Evolutionary conservation across 2,329 filamentous ascomycete genomes (phyloP), one percentile per base, ranked within the genome.

Genomic region (Thyridium curvatum): DNA sequence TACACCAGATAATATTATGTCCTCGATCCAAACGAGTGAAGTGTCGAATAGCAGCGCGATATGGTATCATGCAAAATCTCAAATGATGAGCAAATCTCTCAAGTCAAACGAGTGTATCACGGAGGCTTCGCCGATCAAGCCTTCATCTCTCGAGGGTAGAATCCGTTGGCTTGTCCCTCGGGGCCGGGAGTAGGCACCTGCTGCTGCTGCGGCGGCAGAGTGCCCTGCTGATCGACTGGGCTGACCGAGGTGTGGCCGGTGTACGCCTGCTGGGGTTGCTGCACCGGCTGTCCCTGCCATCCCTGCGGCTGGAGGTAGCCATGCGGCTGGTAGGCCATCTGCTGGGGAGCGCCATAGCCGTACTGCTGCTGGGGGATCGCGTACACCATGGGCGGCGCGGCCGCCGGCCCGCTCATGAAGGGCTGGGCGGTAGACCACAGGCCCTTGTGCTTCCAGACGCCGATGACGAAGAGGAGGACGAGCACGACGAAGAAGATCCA

Each of bases 351-450:
- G 9, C 30, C 18, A 21, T 37, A 18, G 2, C 10, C 21, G 13
- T 29, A 6, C 12, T 30, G 14, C 16, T 18, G 33, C 18, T 21
- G 8, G 8, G 33, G 37, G 21, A 26, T 26, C 6, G 21, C 21
- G 4, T 32, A 26, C 18, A 26, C 18, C 18, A 30, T 35, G 13
- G 32, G 30, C 9, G 36, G 17, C 17, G 32, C 26, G 7, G 39
- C 32, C 9, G 26, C 28, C 9, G 32, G 13, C 8, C 18, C 18
- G 21, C 21, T 21, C 40, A 40, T 47, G 41, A 45, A 46, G 10
- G 34, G 42, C 41, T 48, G 47, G 4, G 37, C 12, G 4, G 44
- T 48, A 12, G 47, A 46, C 55, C 54, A 58, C 10, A 55, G 41
- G 2, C 54, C 54, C 8, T 41, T 37, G 12, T 32, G 14, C 41